These are phyloP conservation scores for Plantago ovata DNA, from an alignment of 257 asterid species.

Conservation along the genomic window DNA sequence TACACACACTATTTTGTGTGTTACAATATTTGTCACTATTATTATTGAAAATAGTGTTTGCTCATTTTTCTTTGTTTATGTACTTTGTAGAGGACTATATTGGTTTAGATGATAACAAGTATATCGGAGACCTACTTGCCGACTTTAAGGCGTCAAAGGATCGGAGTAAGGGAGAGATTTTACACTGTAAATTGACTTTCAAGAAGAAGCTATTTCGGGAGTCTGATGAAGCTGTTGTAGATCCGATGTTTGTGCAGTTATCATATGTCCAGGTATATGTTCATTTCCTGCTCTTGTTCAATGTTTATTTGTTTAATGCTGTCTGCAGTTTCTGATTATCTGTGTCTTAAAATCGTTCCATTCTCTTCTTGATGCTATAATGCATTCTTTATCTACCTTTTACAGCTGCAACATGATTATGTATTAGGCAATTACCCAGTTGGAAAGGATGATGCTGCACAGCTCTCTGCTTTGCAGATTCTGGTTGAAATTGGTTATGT, in stretches of 20 bases:
- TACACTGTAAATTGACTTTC: conserved; percentile 80
- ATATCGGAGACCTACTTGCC: conserved; percentile 91
- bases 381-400: conserved; percentile 18
- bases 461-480: conserved; percentile 90
- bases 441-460: conserved; percentile 99
- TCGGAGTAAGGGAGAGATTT: conserved; percentile 91
- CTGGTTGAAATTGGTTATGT: conserved; percentile 84
- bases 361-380: conserved; percentile 16
- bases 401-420: conserved; percentile 96
- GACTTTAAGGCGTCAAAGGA: conserved; percentile 95
- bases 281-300: conserved; percentile 1
- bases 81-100: conserved; percentile 69
- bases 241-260: conserved; percentile 90
- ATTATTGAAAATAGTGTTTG: conserved; percentile 8
- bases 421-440: conserved; percentile 91
- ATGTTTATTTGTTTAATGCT: conserved; percentile 3
- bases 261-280: conserved; percentile 84
- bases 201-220: conserved; percentile 96
- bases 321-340: no score
- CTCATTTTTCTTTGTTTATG: conserved; percentile 10
- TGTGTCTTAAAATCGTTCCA: neutral
- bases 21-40: conserved; percentile 13
- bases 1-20: neutral
- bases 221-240: conserved; percentile 89
- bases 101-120: conserved; percentile 89